Percentiles rank a stretch among this genome's conserved stretches.
These are phyloP conservation scores for Fusarium oxysporum DNA, from an alignment of 2,329 filamentous ascomycete genomes.

Conservation along the genomic window DNA sequence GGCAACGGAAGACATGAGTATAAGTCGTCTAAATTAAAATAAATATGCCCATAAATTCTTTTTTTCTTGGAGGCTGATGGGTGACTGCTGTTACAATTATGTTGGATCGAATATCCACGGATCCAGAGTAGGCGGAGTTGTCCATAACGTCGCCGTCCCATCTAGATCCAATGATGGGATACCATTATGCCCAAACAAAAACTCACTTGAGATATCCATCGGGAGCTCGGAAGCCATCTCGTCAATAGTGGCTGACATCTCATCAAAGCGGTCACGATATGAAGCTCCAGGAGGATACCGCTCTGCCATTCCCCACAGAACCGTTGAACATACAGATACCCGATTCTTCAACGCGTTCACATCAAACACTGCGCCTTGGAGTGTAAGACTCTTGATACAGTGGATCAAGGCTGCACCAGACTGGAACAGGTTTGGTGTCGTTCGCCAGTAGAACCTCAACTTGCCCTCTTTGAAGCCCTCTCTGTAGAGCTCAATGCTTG, in stretches of 20 bases:
- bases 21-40: background rate
- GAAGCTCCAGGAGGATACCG: constrained; percentile 39
- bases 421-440: constrained; percentile 42
- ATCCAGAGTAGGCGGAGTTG: constrained; percentile 1
- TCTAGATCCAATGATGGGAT: constrained; percentile 12
- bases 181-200: background rate
- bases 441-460: constrained; percentile 46
- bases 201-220: background rate
- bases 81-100: background rate
- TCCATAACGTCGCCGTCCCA: background rate
- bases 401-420: constrained; percentile 38
- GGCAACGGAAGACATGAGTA: accelerated
- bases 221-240: background rate
- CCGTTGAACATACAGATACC: constrained; percentile 38
- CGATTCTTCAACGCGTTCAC: background rate
- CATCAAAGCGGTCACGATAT: constrained; percentile 45
- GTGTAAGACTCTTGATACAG: constrained; percentile 18
- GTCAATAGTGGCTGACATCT: constrained; percentile 18
- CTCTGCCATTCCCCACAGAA: constrained; percentile 48
- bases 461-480: constrained; percentile 36
- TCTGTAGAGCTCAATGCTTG: constrained; percentile 35
- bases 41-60: accelerated
- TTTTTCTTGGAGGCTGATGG: no score
- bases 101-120: constrained; percentile 11
- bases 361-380: background rate